Percentiles rank a stretch among this genome's conserved stretches.
Conservation (phyloP, 371 early-diverging fungal genomes). For the Lichtheimia corymbifera region DNA sequence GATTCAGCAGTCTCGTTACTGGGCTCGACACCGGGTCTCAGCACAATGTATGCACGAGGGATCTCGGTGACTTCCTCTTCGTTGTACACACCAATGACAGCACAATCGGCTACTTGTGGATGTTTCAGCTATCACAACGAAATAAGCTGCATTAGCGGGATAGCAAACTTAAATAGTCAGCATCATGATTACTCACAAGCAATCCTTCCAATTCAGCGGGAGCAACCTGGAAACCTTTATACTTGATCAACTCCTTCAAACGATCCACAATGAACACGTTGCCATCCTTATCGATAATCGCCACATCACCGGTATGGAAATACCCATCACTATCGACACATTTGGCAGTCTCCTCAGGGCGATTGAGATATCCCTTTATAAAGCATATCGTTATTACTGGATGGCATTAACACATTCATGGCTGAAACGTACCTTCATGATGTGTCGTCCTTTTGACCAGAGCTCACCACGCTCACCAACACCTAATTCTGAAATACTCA, state of each 20-base stretch:
- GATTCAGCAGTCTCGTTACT: constrained; percentile 37
- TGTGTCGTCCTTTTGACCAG: constrained; percentile 77
- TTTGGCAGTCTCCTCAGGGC: constrained; percentile 65
- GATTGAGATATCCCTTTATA: constrained; percentile 62
- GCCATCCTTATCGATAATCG: constrained; percentile 57
- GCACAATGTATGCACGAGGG: constrained; percentile 70
- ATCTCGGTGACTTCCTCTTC: constrained; percentile 63
- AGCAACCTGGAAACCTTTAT: constrained; percentile 74
- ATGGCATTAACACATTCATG: background rate
- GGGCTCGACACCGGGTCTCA: constrained; percentile 28
- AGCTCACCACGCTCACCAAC: constrained; percentile 67
- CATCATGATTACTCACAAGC: constrained; percentile 22
- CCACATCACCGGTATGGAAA: constrained; percentile 88
- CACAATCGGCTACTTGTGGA: constrained; percentile 70
- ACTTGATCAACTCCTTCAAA: constrained; percentile 77
- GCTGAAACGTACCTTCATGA: constrained; percentile 56
- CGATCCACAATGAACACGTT: constrained; percentile 70
- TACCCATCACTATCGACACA: constrained; percentile 64
- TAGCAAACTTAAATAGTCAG: background rate
- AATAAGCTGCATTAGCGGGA: background rate
- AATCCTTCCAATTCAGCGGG: constrained; percentile 74
- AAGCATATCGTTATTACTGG: background rate
- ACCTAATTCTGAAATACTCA: constrained; percentile 42
- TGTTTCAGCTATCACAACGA: constrained; percentile 48
- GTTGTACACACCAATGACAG: constrained; percentile 66